Base-by-base conservation (phyloP, 2,329 filamentous ascomycete species). In the Apiospora koreana region DNA sequence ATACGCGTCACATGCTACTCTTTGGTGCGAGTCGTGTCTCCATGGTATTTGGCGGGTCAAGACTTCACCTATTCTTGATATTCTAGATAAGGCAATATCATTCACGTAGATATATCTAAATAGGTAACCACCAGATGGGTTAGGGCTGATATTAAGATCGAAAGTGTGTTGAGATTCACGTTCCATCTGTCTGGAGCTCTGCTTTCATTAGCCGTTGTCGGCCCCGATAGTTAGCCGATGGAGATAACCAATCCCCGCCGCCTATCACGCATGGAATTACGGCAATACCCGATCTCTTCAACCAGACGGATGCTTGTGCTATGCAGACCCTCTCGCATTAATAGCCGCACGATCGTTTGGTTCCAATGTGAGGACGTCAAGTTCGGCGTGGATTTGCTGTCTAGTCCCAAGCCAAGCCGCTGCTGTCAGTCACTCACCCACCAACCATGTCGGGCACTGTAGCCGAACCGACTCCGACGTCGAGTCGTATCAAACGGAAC, bases 401-500 rank as follows among this genome's bases (percentile, higher is more conserved):
- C 14, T 12, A 3, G 16, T 66, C 65, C 65, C 35, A 12, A 50
- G 46, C 12, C 46, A 14, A 28, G 28, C 16, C 2, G 25, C 28
- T 35, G 16, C 50, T 18, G 28, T 31, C 25, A n/a, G n/a, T n/a
- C n/a, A n/a, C n/a, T n/a, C n/a, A n/a, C n/a, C n/a, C n/a, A 16
- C 28, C 28, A 25, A 35, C 16, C 66, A 68, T 54, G 66, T 68
- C 66, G 31, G 45, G 54, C 31, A 3, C 45, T 48, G 43, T 21
- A 48, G 46, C 23, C 31, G 66, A 8, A 18, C 25, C 66, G 31
- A 48, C 45, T 28, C 66, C 65, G 65, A 45, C 35, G 18, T 41
- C 65, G 65, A 74, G 72, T 69, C 76, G 78, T 35, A 79, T 79
- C 68, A 79, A 78, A 70, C 74, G 78, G 62, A 80, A 80, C 68